Conservation (phyloP, 495 filamentous ascomycete species). For the Geoglossum glabrum region DNA sequence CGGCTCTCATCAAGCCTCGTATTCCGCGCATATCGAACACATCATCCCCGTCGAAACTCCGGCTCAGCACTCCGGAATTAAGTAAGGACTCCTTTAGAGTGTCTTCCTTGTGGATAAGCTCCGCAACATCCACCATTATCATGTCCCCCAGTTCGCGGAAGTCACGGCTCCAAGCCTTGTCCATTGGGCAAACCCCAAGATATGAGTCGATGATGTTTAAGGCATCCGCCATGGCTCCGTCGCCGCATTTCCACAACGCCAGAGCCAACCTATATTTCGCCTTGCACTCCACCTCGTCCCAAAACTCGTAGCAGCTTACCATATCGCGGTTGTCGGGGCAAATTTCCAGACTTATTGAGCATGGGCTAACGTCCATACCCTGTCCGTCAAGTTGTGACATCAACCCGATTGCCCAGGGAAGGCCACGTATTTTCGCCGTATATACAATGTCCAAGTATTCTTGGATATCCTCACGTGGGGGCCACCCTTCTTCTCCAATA, state of each 20-base stretch:
- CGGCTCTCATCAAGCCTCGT: slow-evolving; percentile 3
- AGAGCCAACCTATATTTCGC: slow-evolving; percentile 13
- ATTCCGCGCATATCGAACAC: neutral
- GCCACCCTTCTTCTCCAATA: neutral
- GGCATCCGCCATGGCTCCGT: slow-evolving; percentile 13
- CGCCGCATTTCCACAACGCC: slow-evolving; percentile 15
- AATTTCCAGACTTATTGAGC: neutral
- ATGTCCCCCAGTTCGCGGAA: too few species aligned
- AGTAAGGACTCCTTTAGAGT: neutral
- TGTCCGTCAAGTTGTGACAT: too few species aligned
- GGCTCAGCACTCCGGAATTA: slow-evolving; percentile 1
- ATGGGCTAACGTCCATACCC: too few species aligned
- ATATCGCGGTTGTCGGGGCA: slow-evolving; percentile 1
- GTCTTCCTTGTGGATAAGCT: too few species aligned
- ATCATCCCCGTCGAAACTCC: neutral
- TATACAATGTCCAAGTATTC: too few species aligned
- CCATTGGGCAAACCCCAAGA: neutral
- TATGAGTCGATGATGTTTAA: slow-evolving; percentile 7
- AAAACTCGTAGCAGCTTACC: neutral
- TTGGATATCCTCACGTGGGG: too few species aligned
- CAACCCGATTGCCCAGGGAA: too few species aligned
- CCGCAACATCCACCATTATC: too few species aligned
- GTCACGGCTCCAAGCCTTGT: too few species aligned
- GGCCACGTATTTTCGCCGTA: too few species aligned
- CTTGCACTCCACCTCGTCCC: neutral